phyloP scores from a whole-genome alignment of 768 basidiomycete genomes.

The Leccinum rimulosum region DNA sequence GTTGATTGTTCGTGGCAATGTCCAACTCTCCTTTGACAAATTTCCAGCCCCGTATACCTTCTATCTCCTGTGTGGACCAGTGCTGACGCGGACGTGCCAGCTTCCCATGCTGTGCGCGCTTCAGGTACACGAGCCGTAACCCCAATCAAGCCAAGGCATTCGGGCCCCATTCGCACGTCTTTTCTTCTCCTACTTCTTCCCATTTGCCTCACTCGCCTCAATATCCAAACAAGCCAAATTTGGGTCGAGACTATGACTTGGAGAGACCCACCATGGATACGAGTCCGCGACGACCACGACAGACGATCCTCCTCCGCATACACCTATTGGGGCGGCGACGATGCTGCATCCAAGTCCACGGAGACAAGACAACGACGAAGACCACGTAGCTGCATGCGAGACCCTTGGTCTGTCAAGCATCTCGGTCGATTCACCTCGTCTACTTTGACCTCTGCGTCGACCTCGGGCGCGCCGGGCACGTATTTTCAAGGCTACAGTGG shows the following conservation, averaged over 20 bases:
- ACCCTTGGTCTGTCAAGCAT: constrained; percentile 10
- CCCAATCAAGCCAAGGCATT: constrained; percentile 2
- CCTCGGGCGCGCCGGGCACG: no score
- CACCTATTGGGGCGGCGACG: constrained; percentile 18
- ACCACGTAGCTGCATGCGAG: neutral
- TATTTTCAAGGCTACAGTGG: no score
- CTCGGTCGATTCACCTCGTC: constrained; percentile 3
- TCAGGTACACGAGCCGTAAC: constrained; percentile 4
- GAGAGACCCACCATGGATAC: constrained; percentile 27
- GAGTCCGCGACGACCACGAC: constrained; percentile 18
- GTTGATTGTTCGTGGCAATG: constrained; percentile 2
- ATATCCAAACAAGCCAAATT: constrained; percentile 1
- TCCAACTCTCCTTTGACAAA: neutral
- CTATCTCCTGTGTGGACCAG: neutral
- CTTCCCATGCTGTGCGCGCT: neutral
- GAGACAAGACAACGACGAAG: constrained; percentile 16
- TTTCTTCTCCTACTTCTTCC: neutral
- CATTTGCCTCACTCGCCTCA: neutral
- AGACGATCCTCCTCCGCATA: no score
- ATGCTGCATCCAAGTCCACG: constrained; percentile 3
- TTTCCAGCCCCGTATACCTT: neutral
- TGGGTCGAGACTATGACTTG: constrained; percentile 2
- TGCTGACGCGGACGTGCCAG: constrained; percentile 17
- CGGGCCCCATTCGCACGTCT: neutral
- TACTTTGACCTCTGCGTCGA: no score